These are phyloP conservation scores for Aspergillus bridgeri DNA, from an alignment of 495 filamentous ascomycete species.

Conservation along the genomic window DNA sequence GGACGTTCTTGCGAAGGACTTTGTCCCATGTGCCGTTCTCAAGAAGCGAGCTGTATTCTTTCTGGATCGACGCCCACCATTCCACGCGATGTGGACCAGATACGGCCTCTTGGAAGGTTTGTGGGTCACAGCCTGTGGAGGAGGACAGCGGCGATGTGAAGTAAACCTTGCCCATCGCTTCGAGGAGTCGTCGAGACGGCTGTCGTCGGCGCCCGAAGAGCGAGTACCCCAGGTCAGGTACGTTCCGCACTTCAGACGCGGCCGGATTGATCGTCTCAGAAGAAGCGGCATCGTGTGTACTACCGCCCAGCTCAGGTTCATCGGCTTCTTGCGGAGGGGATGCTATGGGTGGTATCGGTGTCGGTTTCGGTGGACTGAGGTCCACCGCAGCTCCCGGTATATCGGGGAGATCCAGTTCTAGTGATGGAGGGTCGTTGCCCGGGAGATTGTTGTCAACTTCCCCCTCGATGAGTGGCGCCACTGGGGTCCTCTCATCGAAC, in stretches of 20 bases:
- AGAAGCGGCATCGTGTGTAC: neutral
- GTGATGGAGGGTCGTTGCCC: conserved; percentile 4
- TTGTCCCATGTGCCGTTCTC: conserved; percentile 1
- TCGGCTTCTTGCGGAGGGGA: neutral
- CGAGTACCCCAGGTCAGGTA: neutral
- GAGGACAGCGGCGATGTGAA: neutral
- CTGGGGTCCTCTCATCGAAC: conserved; percentile 4
- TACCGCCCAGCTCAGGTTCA: neutral
- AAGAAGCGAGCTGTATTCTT: conserved; percentile 4
- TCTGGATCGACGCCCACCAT: conserved; percentile 5
- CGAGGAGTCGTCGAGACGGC: conserved; percentile 3
- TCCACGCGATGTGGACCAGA: conserved; percentile 1
- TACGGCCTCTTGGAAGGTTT: conserved; percentile 4
- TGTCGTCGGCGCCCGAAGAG: neutral
- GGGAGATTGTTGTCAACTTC: conserved; percentile 1
- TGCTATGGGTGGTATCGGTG: neutral
- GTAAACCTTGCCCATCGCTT: conserved; percentile 3
- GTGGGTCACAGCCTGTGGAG: neutral
- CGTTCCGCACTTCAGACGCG: neutral
- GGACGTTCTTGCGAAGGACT: neutral
- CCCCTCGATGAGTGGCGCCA: conserved; percentile 3
- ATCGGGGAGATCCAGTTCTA: neutral
- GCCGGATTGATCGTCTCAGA: conserved; percentile 1
- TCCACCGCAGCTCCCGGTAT: neutral
- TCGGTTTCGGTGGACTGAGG: neutral